Evolutionary conservation across 2,329 filamentous ascomycete genomes (phyloP), one percentile per base, ranked within the genome.

Genomic region (Cladosporium halotolerans): DNA sequence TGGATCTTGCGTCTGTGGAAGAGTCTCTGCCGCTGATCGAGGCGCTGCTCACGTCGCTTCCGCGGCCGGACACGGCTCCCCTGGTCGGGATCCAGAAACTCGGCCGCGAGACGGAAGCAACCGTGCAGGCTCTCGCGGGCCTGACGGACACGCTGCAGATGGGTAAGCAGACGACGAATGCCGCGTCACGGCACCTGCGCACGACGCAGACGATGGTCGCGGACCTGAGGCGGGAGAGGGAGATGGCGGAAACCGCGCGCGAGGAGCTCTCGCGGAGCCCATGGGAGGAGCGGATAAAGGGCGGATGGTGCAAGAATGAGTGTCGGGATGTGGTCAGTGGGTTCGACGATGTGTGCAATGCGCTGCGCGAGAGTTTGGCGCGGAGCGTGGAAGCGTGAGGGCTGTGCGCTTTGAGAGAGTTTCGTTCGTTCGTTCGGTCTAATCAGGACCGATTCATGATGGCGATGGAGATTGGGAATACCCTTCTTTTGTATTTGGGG

Each of bases 111-210:
- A 81, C 89, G 13, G 78, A 79, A 13, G 83, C 87, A 75, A 84
- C 88, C 3, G 78, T 92, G 8, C 81, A 89, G 63, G 88, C 89
- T 6, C 80, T 99, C 44, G 89, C 89, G 62, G 86, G 89, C 60
- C 77, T 99, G 4, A 89, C 88, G 6, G 93, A 99, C 68, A 91
- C 89, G 3, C 77, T 99, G 33, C 92, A 97, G 70, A 96, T 97
- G 85, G 90, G 87, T 32, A 84, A 89, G 10, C 92, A 97, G 70
- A 87, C 88, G 1, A 93, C 89, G 0, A 86, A 84, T 3, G 86
- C 86, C 9, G 93, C 92, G 1, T 84, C 86, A 2, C 79, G 93
- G 52, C 81, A 89, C 42, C 74, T 99, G 48, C 85, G 86, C 61
- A 88, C 83, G 34, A 90, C 89, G 6, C 88, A 86, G 62, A 91